phyloP scores from a whole-genome alignment of 371 early-diverging fungal genomes.

The Rhizopus microsporus region DNA sequence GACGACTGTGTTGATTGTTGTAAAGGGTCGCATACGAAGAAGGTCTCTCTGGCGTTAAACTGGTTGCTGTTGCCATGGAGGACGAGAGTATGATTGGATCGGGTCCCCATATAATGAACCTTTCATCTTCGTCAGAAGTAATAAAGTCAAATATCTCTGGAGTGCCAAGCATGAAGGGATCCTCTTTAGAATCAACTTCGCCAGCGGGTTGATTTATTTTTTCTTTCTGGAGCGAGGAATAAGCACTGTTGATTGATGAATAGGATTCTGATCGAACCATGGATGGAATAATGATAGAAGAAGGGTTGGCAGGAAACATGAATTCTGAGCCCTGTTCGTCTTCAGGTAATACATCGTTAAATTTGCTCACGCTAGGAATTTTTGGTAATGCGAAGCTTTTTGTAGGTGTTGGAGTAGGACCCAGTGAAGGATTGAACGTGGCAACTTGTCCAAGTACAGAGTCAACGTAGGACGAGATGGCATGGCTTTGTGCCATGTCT shows the following conservation, averaged over 20 bases:
- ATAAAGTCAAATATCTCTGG: conserved; percentile 57
- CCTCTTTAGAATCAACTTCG: neutral
- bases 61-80: conserved; percentile 31
- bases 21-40: conserved; percentile 26
- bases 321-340: conserved; percentile 18
- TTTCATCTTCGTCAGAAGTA: conserved; percentile 54
- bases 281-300: conserved; percentile 26
- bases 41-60: conserved; percentile 16
- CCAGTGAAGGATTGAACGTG: conserved; percentile 6
- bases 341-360: conserved; percentile 30
- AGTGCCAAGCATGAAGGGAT: conserved; percentile 19
- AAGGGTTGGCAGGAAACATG: conserved; percentile 33
- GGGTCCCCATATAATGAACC: conserved; percentile 60
- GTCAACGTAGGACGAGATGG: conserved; percentile 28
- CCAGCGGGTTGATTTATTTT: neutral
- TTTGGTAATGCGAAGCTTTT: conserved; percentile 32
- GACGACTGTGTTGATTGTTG: conserved; percentile 23
- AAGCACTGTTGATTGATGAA: conserved; percentile 15
- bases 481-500: neutral
- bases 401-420: conserved; percentile 19
- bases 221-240: conserved; percentile 9
- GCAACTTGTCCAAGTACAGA: conserved; percentile 30
- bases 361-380: conserved; percentile 45
- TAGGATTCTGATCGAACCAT: conserved; percentile 13
- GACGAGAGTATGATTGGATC: conserved; percentile 44